A percentile compares a stretch with the other conserved stretches of the same genome.
Conservation (phyloP, 805 yeast genomes). For the Kockiozyma suomiensis region DNA sequence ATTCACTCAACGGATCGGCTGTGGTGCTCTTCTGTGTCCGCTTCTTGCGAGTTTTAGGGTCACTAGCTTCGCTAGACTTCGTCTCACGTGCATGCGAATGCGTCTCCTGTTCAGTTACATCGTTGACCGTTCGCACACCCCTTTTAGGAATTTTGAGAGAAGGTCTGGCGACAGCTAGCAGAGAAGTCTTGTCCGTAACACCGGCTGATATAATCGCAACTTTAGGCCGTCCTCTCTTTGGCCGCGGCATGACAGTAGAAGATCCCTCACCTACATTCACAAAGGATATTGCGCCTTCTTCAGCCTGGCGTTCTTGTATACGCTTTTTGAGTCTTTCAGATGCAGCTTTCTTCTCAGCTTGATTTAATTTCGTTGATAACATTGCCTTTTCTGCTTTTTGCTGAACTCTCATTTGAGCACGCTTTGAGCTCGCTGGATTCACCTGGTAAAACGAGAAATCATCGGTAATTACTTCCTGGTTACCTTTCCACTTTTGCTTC, state of each 20-base stretch:
- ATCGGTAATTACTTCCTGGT: conserved; percentile 18
- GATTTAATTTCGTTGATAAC: conserved; percentile 2
- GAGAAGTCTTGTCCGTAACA: background rate
- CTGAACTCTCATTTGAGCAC: conserved; percentile 15
- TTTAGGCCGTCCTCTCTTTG: background rate
- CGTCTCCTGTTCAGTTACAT: background rate
- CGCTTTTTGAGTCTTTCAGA: conserved; percentile 22
- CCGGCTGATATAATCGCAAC: background rate
- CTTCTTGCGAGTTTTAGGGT: background rate
- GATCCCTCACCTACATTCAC: background rate
- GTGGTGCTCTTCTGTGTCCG: background rate
- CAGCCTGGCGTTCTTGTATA: conserved; percentile 9
- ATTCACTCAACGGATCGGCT: conserved; percentile 7
- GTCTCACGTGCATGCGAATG: background rate
- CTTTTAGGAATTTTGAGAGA: background rate
- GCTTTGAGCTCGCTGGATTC: conserved; percentile 7
- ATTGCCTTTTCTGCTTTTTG: conserved; percentile 25
- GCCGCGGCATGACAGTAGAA: background rate
- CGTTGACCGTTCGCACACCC: background rate
- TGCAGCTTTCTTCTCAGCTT: conserved; percentile 20
- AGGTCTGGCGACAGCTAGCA: background rate
- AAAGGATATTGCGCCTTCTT: background rate
- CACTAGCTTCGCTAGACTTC: background rate
- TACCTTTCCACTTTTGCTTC: background rate
- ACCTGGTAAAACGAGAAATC: conserved; percentile 30